These are phyloP conservation scores for Kentomonas sorsogonicus DNA, from an alignment of 208 protist species.

Conservation along the genomic window DNA sequence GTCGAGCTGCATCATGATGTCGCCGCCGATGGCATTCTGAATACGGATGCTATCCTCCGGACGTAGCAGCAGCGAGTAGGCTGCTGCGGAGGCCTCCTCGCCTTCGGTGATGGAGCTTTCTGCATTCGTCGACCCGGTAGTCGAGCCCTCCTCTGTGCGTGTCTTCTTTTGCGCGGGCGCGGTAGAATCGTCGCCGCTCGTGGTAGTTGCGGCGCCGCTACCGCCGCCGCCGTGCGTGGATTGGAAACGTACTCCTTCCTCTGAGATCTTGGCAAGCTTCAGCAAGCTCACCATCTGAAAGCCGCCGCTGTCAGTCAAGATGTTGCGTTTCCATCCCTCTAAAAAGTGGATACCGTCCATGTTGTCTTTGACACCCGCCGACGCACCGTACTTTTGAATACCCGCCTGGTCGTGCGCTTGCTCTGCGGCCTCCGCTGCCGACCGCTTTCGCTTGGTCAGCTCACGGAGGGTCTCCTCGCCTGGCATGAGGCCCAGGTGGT, in stretches of 20 bases:
- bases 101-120: slow-evolving; percentile 4
- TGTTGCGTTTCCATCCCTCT: slow-evolving; percentile 93
- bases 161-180: too few relatives aligned
- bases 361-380: slow-evolving; percentile 55
- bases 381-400: slow-evolving; percentile 2
- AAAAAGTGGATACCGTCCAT: slow-evolving; percentile 97
- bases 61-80: slow-evolving; percentile 91
- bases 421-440: slow-evolving; percentile 7
- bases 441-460: slow-evolving; percentile 65
- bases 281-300: slow-evolving; percentile 99
- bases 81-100: slow-evolving; percentile 1
- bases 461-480: slow-evolving; percentile 83
- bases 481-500: slow-evolving; percentile 95
- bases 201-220: slow-evolving; percentile 3
- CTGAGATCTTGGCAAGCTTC: slow-evolving; percentile 95
- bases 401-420: not conserved
- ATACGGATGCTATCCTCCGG: slow-evolving; percentile 98
- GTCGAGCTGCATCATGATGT: slow-evolving; percentile 99
- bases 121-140: not conserved
- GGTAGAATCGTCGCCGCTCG: slow-evolving; percentile 11
- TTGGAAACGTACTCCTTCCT: slow-evolving; percentile 98
- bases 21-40: slow-evolving; percentile 98
- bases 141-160: too few relatives aligned
- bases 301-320: slow-evolving; percentile 98
- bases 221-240: slow-evolving; percentile 95